Percentiles rank a stretch among this genome's conserved stretches.
Evolutionary conservation across 805 yeast species (phyloP).

Genomic region (Zygosaccharomyces bisporus): DNA sequence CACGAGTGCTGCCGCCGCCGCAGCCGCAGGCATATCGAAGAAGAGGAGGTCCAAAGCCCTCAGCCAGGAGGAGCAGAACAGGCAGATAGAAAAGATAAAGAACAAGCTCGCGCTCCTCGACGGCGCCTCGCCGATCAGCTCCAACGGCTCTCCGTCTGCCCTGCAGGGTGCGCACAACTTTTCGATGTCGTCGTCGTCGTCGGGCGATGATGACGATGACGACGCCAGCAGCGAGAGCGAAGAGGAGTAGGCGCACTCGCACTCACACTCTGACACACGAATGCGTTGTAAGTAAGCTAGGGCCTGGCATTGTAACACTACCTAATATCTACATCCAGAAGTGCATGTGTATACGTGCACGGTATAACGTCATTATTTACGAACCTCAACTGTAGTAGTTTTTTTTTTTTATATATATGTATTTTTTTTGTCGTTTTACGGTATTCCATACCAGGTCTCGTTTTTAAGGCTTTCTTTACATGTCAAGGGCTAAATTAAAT

Average conservation of each 20-base stretch:
- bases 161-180: slow-evolving; percentile 15
- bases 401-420: too few species aligned
- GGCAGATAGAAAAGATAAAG: slow-evolving; percentile 67
- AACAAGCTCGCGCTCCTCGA: slow-evolving; percentile 74
- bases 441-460: background rate
- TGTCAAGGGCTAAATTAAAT: too few species aligned
- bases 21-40: slow-evolving; percentile 17
- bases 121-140: slow-evolving; percentile 45
- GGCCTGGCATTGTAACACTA: background rate
- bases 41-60: slow-evolving; percentile 53
- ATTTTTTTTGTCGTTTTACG: background rate
- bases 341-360: too few species aligned
- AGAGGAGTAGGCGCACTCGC: slow-evolving; percentile 49
- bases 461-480: too few species aligned
- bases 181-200: slow-evolving; percentile 28
- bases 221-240: slow-evolving; percentile 67
- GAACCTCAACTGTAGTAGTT: background rate
- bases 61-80: slow-evolving; percentile 61
- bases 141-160: slow-evolving; percentile 36
- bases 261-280: background rate
- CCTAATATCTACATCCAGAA: background rate
- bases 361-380: background rate
- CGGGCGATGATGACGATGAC: slow-evolving; percentile 44
- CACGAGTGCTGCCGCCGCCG: slow-evolving; percentile 24
- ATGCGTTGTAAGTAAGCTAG: background rate